A percentile compares a stretch with the other conserved stretches of the same genome.
Conservation (phyloP, 805 yeast genomes). For the Sporopachydermia quercuum region DNA sequence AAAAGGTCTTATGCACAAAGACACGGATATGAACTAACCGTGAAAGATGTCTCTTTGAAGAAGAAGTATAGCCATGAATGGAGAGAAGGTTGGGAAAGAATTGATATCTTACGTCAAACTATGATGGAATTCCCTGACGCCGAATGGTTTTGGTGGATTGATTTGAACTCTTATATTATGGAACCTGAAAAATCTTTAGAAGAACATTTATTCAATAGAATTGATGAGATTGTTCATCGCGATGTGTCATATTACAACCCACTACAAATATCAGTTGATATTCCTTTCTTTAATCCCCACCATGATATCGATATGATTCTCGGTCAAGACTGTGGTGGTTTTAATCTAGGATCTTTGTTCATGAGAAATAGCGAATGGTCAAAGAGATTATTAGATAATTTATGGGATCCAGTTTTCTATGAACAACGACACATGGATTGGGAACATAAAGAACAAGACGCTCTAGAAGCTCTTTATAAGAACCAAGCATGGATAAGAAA, state of each 20-base stretch:
- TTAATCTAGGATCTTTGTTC: constrained; percentile 63
- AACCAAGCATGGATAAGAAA: constrained; percentile 66
- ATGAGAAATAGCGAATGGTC: constrained; percentile 59
- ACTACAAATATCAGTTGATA: constrained; percentile 33
- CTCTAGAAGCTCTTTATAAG: constrained; percentile 51
- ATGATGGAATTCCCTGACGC: constrained; percentile 70
- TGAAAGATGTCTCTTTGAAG: constrained; percentile 59
- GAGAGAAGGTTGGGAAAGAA: constrained; percentile 83
- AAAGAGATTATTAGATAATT: constrained; percentile 47
- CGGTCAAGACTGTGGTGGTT: constrained; percentile 80
- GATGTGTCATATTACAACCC: constrained; percentile 51
- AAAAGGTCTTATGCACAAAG: constrained; percentile 57
- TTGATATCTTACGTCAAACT: constrained; percentile 62
- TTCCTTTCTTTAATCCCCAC: constrained; percentile 45
- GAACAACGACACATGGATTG: constrained; percentile 79
- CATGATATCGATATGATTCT: constrained; percentile 46
- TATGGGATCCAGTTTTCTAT: constrained; percentile 82
- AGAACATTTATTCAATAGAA: constrained; percentile 42
- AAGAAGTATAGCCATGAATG: constrained; percentile 70
- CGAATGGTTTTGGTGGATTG: constrained; percentile 88
- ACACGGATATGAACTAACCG: constrained; percentile 61
- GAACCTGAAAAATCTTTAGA: constrained; percentile 62
- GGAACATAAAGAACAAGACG: constrained; percentile 82
- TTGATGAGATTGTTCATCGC: constrained; percentile 48
- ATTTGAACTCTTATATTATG: constrained; percentile 68